These are phyloP conservation scores for Pichia deserticola DNA, from an alignment of 805 yeast species.

Conservation along the genomic window DNA sequence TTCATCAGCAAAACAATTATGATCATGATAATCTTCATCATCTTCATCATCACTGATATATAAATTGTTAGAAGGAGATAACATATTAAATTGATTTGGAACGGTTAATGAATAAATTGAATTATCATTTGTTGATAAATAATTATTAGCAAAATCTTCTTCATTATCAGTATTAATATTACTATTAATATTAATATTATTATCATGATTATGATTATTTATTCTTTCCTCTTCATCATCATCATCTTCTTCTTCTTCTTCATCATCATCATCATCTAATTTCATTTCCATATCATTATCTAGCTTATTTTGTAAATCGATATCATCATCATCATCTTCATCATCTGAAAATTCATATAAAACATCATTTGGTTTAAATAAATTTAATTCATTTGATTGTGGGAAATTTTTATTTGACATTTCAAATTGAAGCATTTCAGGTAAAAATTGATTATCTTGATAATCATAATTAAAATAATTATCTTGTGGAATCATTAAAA, in stretches of 20 bases:
- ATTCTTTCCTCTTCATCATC: background rate
- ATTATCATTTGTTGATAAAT: conserved; percentile 15
- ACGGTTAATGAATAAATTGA: conserved; percentile 24
- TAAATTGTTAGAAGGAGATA: background rate
- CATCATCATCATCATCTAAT: conserved; percentile 9
- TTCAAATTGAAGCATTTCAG: conserved; percentile 24
- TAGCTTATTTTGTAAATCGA: conserved; percentile 20
- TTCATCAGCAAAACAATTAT: conserved; percentile 1
- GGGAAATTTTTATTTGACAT: conserved; percentile 22
- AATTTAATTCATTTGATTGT: conserved; percentile 27
- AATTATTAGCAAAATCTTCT: conserved; percentile 12
- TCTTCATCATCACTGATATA: conserved; percentile 4
- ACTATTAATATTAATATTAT: background rate
- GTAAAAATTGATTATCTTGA: conserved; percentile 20
- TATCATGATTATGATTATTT: background rate
- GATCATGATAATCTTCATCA: conserved; percentile 1
- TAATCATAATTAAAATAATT: conserved; percentile 21
- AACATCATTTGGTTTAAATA: conserved; percentile 26
- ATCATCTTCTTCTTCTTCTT: conserved; percentile 4
- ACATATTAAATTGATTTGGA: conserved; percentile 12
- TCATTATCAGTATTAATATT: conserved; percentile 10
- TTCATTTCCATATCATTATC: conserved; percentile 24
- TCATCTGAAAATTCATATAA: conserved; percentile 26
- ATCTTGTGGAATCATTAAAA: conserved; percentile 27
- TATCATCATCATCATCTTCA: conserved; percentile 27